phyloP scores from a whole-genome alignment of 2,329 filamentous ascomycete species.

The Colletotrichum melonis region DNA sequence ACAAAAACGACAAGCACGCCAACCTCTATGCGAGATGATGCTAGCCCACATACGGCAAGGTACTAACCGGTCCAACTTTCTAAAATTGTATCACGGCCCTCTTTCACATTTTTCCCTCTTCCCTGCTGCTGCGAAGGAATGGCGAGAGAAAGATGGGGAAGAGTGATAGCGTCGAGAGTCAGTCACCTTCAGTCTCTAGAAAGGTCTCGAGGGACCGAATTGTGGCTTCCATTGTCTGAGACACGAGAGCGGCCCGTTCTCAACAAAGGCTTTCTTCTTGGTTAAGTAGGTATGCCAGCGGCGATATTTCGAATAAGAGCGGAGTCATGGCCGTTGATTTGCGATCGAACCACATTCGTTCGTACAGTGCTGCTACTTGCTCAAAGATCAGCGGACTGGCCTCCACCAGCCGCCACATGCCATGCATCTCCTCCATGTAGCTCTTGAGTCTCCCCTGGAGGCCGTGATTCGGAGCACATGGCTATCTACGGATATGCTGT shows the following conservation, averaged over 20 bases:
- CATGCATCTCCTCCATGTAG: background rate
- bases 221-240: constrained; percentile 4
- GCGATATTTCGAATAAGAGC: background rate
- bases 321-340: background rate
- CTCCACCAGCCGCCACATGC: background rate
- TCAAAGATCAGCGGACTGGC: constrained; percentile 13
- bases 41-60: constrained; percentile 24
- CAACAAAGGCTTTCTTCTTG: constrained; percentile 23
- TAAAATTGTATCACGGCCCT: constrained; percentile 19
- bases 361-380: background rate
- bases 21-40: constrained; percentile 12
- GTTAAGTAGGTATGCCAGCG: constrained; percentile 1
- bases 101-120: constrained; percentile 16
- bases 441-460: background rate
- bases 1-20: constrained; percentile 19
- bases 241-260: constrained; percentile 9
- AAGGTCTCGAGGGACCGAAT: background rate
- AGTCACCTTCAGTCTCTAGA: background rate
- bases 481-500: background rate
- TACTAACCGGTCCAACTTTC: constrained; percentile 12
- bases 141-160: constrained; percentile 16
- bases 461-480: constrained; percentile 2
- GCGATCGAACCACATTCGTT: background rate
- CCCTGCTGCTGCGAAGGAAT: constrained; percentile 7
- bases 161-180: background rate